A percentile compares a stretch with the other conserved stretches of the same genome.
Conservation (phyloP, 148 eudicot genomes). For the Rhododendron kiyosumense region DNA sequence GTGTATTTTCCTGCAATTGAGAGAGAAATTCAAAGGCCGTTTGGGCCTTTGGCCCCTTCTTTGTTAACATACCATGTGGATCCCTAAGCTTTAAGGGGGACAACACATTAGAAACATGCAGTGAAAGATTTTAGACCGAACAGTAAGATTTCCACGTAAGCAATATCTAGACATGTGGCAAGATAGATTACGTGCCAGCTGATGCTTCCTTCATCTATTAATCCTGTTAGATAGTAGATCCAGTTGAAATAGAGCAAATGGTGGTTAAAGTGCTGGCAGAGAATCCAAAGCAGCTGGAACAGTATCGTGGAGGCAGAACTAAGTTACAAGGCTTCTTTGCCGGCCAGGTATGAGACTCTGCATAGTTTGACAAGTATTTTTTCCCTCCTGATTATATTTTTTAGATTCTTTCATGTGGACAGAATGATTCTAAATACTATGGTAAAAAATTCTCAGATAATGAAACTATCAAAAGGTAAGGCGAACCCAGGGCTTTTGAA, state of each 20-base stretch:
- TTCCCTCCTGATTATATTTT: not conserved
- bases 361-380: not conserved
- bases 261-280: constrained; percentile 64
- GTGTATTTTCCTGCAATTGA: not conserved
- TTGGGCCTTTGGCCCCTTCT: not conserved
- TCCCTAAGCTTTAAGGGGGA: not conserved
- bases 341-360: constrained; percentile 57
- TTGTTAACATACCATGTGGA: not conserved
- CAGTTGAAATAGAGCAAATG: constrained; percentile 74
- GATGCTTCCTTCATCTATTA: not conserved
- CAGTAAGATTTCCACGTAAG: not conserved
- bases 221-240: constrained; percentile 62
- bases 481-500: constrained; percentile 88
- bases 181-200: not conserved
- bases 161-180: not conserved
- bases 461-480: constrained; percentile 95
- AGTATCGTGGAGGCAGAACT: constrained; percentile 86
- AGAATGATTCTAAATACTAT: not conserved
- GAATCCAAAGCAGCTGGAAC: constrained; percentile 83
- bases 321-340: constrained; percentile 90
- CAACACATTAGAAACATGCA: not conserved
- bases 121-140: not conserved
- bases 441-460: constrained; percentile 37
- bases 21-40: not conserved
- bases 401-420: not conserved